phyloP scores from a whole-genome alignment of 805 yeast genomes.

The Wickerhamiella lipophila region DNA sequence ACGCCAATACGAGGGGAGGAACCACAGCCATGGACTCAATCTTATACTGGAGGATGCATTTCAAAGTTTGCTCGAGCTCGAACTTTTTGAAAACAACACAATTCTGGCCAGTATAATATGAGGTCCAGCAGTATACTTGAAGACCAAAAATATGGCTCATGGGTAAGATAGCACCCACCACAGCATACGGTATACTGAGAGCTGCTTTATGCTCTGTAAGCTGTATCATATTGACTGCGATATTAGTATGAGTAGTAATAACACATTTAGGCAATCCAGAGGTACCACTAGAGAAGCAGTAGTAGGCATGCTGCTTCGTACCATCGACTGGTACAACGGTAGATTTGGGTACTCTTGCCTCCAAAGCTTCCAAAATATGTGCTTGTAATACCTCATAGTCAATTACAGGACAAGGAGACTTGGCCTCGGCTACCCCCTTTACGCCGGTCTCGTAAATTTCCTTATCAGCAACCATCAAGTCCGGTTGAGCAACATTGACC shows the following conservation, averaged over 20 bases:
- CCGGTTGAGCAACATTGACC: constrained; percentile 8
- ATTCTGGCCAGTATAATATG: constrained; percentile 16
- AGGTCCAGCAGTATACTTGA: constrained; percentile 21
- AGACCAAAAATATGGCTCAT: constrained; percentile 26
- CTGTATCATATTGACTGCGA: constrained; percentile 29
- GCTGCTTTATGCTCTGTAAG: neutral
- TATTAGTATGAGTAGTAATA: constrained; percentile 43
- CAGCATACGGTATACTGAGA: constrained; percentile 22
- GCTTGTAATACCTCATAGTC: neutral
- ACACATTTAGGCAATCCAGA: constrained; percentile 66
- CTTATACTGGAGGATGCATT: constrained; percentile 21
- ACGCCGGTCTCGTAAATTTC: neutral
- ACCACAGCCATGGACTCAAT: constrained; percentile 33
- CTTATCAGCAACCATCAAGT: constrained; percentile 5
- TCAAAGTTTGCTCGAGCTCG: constrained; percentile 23
- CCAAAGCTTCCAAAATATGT: neutral
- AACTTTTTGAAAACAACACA: constrained; percentile 23
- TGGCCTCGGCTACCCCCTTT: neutral
- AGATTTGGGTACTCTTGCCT: neutral
- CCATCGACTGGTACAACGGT: constrained; percentile 2
- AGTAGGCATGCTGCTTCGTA: constrained; percentile 17
- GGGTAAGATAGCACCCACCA: constrained; percentile 27
- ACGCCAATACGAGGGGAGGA: constrained; percentile 33
- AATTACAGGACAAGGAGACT: neutral
- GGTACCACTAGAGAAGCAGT: constrained; percentile 24